phyloP scores from a whole-genome alignment of 2,329 filamentous ascomycete species.

The Colletotrichum plurivorum region DNA sequence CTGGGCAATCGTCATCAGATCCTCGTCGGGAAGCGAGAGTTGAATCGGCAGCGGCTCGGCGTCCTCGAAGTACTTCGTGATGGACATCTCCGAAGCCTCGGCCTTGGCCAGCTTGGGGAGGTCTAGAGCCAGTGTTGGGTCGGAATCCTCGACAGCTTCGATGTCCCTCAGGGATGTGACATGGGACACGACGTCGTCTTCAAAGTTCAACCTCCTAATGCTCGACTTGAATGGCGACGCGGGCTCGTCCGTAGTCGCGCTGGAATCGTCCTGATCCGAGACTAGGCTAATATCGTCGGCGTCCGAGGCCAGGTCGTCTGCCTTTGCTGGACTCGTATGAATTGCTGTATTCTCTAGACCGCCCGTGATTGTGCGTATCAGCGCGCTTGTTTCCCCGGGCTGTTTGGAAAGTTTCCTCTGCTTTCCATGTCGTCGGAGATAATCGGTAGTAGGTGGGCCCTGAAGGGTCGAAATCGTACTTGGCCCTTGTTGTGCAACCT shows the following conservation, averaged over 20 bases:
- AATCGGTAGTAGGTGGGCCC: constrained; percentile 61
- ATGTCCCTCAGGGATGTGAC: constrained; percentile 66
- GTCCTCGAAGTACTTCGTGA: constrained; percentile 71
- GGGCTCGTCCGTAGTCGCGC: constrained; percentile 64
- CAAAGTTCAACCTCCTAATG: constrained; percentile 56
- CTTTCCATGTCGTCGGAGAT: constrained; percentile 63
- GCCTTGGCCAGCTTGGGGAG: constrained; percentile 63
- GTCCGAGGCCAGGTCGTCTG: constrained; percentile 58
- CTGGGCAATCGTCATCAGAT: constrained; percentile 77
- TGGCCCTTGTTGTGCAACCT: constrained; percentile 45
- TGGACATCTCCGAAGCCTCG: constrained; percentile 63
- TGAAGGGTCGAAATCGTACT: constrained; percentile 49
- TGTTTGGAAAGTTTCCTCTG: constrained; percentile 52
- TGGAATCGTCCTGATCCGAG: constrained; percentile 71
- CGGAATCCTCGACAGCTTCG: constrained; percentile 61
- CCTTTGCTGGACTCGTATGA: constrained; percentile 55
- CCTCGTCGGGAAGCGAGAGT: constrained; percentile 66
- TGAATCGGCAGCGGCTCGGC: constrained; percentile 67
- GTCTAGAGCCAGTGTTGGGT: constrained; percentile 64
- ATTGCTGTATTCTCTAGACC: constrained; percentile 52
- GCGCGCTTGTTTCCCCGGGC: constrained; percentile 45
- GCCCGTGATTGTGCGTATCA: constrained; percentile 55
- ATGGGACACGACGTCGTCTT: constrained; percentile 69
- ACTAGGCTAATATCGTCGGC: constrained; percentile 65
- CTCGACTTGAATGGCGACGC: constrained; percentile 65